These are phyloP conservation scores for Hydnomerulius pinastri DNA, from an alignment of 768 basidiomycete genomes.

Conservation along the genomic window DNA sequence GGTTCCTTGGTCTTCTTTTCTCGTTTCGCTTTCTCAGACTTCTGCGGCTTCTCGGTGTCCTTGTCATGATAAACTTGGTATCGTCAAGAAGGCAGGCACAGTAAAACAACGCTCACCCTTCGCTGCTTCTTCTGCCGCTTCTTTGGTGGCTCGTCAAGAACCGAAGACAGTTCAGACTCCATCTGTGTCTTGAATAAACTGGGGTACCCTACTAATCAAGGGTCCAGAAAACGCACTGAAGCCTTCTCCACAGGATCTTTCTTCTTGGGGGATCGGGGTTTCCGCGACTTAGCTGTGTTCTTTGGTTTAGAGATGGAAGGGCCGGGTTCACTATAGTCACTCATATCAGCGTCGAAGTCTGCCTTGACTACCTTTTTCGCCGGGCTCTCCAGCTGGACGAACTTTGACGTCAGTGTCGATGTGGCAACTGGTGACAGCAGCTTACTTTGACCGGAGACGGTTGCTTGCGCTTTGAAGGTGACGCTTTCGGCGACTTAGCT, in stretches of 20 bases:
- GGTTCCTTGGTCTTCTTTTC: constrained; percentile 34
- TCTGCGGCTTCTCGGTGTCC: constrained; percentile 26
- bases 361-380: constrained; percentile 2
- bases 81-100: neutral
- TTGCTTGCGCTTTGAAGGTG: constrained; percentile 15
- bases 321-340: constrained; percentile 2
- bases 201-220: constrained; percentile 43
- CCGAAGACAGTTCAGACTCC: constrained; percentile 56
- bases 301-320: constrained; percentile 13
- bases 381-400: neutral
- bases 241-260: constrained; percentile 7
- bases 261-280: constrained; percentile 5
- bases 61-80: constrained; percentile 5
- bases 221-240: constrained; percentile 17
- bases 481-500: neutral
- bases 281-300: neutral
- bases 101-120: constrained; percentile 28
- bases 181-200: constrained; percentile 13
- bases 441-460: neutral
- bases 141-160: constrained; percentile 57
- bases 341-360: constrained; percentile 14
- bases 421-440: neutral
- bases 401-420: neutral
- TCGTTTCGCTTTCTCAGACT: constrained; percentile 25
- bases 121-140: constrained; percentile 46